Conservation (phyloP, 1,284 basidiomycete species). For the Lentinula novae-zelandiae region DNA sequence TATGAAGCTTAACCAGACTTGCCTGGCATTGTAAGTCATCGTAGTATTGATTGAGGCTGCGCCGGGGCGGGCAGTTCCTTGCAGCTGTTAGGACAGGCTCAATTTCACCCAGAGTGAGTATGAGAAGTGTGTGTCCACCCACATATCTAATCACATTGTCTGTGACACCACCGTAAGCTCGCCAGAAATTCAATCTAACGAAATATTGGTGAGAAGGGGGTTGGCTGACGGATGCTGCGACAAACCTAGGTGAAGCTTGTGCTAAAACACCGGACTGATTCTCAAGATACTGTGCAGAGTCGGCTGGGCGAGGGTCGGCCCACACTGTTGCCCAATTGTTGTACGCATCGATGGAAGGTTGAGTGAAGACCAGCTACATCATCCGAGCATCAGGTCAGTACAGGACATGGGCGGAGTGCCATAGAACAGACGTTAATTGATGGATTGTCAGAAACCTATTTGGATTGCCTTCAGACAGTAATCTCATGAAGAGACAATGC, state of each 20-base stretch:
- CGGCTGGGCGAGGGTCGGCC: conserved; percentile 48
- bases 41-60: conserved; percentile 49
- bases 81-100: conserved; percentile 31
- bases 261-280: conserved; percentile 54
- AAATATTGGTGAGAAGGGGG: not conserved
- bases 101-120: not conserved
- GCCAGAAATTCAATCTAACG: conserved; percentile 59
- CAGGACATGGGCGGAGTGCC: not conserved
- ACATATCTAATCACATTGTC: conserved; percentile 50
- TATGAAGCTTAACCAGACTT: not conserved
- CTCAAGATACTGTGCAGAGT: conserved; percentile 50
- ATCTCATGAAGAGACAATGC: not conserved
- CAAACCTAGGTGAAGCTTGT: conserved; percentile 52
- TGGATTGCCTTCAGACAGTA: not conserved
- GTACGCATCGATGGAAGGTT: conserved; percentile 57
- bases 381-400: not conserved
- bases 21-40: conserved; percentile 47
- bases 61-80: conserved; percentile 65
- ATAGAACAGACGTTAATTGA: conserved; percentile 50
- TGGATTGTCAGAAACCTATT: conserved; percentile 54
- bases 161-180: conserved; percentile 36
- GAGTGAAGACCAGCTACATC: conserved; percentile 58
- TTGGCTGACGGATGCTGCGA: not conserved
- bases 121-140: conserved; percentile 15
- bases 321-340: conserved; percentile 64